A percentile compares a stretch with the other conserved stretches of the same genome.
phyloP scores from a whole-genome alignment of 2,329 filamentous ascomycete genomes.

The Aspergillus awamori region DNA sequence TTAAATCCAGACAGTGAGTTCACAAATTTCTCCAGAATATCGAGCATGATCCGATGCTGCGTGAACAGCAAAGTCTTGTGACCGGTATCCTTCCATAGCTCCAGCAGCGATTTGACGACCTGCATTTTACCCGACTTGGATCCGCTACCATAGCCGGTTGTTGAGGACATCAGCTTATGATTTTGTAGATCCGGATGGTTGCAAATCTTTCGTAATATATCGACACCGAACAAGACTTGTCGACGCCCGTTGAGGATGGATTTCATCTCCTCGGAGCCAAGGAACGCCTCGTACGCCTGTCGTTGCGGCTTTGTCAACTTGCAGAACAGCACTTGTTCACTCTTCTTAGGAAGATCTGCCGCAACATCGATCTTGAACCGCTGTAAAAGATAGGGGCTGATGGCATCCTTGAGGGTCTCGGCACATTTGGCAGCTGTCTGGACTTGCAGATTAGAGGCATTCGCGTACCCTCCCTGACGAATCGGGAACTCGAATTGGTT shows the following conservation, averaged over 20 bases:
- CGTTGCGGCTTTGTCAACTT: slow-evolving; percentile 81
- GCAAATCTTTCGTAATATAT: slow-evolving; percentile 92
- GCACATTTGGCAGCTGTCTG: slow-evolving; percentile 94
- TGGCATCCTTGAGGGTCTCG: slow-evolving; percentile 88
- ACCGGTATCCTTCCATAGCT: slow-evolving; percentile 87
- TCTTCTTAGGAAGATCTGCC: slow-evolving; percentile 91
- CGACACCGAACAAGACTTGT: slow-evolving; percentile 85
- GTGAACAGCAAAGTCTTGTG: slow-evolving; percentile 94
- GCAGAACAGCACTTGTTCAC: slow-evolving; percentile 93
- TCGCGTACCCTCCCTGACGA: slow-evolving; percentile 88
- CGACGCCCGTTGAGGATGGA: slow-evolving; percentile 74
- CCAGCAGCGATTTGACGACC: slow-evolving; percentile 82
- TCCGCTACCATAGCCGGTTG: slow-evolving; percentile 72
- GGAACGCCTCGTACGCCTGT: slow-evolving; percentile 76
- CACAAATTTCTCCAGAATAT: slow-evolving; percentile 86
- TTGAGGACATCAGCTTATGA: slow-evolving; percentile 61
- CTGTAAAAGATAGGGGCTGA: slow-evolving; percentile 90
- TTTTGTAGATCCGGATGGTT: slow-evolving; percentile 92
- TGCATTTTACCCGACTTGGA: slow-evolving; percentile 93
- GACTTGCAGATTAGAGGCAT: slow-evolving; percentile 89
- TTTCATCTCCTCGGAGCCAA: slow-evolving; percentile 82
- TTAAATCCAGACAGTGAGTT: slow-evolving; percentile 67
- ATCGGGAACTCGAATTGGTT: slow-evolving; percentile 94
- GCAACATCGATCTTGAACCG: slow-evolving; percentile 93
- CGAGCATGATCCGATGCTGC: slow-evolving; percentile 91